Evolutionary conservation across 176 grass and related monocot species (phyloP).

Genomic region (Carex pumila): DNA sequence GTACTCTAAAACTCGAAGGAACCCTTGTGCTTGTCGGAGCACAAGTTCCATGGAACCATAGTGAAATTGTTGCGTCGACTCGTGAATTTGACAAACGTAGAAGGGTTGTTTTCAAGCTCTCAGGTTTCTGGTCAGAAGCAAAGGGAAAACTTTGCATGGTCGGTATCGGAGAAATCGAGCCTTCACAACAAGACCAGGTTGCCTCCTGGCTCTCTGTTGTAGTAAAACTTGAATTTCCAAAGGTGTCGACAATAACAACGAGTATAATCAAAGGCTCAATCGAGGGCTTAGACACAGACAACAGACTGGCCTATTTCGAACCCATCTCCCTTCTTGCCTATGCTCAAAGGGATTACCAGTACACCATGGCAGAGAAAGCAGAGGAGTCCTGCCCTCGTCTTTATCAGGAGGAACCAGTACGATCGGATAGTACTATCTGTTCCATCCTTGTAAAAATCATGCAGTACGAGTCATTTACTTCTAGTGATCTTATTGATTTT

Average conservation of each 20-base stretch:
- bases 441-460: conserved; percentile 33
- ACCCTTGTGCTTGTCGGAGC: conserved; percentile 44
- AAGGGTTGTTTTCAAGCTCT: conserved; percentile 41
- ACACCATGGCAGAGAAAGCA: conserved; percentile 26
- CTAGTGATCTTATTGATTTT: conserved; percentile 16
- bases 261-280: conserved; percentile 52
- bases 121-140: conserved; percentile 54
- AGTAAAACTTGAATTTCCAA: conserved; percentile 43
- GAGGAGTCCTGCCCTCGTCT: conserved; percentile 46
- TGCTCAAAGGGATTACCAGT: conserved; percentile 41
- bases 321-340: conserved; percentile 53
- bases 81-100: conserved; percentile 29
- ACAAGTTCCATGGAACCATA: background rate
- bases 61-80: conserved; percentile 10
- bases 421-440: conserved; percentile 14
- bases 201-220: conserved; percentile 34
- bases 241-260: conserved; percentile 32
- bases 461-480: conserved; percentile 22
- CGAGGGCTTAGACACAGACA: conserved; percentile 18
- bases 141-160: conserved; percentile 74
- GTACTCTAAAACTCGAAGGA: conserved; percentile 45
- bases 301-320: conserved; percentile 15
- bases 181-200: conserved; percentile 12
- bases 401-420: background rate
- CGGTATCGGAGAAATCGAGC: conserved; percentile 41